Evolutionary conservation across 805 yeast genomes (phyloP).

Genomic region (Suhomyces tanzawaensis): DNA sequence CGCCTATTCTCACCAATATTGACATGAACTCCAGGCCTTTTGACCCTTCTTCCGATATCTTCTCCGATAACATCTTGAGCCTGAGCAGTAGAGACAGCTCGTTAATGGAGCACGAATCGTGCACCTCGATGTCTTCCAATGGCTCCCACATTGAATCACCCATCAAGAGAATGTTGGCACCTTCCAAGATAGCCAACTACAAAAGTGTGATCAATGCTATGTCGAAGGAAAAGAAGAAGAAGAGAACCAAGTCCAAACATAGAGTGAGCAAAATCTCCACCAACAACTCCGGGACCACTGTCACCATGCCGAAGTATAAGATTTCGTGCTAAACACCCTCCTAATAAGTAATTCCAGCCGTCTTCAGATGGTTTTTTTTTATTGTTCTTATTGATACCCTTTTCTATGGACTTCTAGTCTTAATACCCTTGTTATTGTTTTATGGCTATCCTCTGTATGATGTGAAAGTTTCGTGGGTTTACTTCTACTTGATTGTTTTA

Average conservation of each 20-base stretch:
- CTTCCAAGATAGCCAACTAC: conserved; percentile 7
- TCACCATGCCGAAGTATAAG: not conserved
- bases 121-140: not conserved
- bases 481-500: no score
- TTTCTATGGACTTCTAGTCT: no score
- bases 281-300: not conserved
- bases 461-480: no score
- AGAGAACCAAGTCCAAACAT: conserved; percentile 4
- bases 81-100: conserved; percentile 8
- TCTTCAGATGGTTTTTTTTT: no score
- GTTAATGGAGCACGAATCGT: conserved; percentile 1
- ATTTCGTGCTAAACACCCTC: no score
- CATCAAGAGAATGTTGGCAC: conserved; percentile 6
- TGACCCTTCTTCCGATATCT: conserved; percentile 6
- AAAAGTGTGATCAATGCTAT: conserved; percentile 9
- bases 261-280: not conserved
- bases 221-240: conserved; percentile 12
- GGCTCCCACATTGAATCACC: not conserved
- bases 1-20: conserved; percentile 5
- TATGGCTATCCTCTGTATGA: no score
- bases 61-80: conserved; percentile 7
- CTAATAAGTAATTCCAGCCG: no score
- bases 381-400: no score
- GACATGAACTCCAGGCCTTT: conserved; percentile 6
- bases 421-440: no score